Evolutionary conservation across 2,329 filamentous ascomycete genomes (phyloP).

Genomic region (Epichloe festucae): DNA sequence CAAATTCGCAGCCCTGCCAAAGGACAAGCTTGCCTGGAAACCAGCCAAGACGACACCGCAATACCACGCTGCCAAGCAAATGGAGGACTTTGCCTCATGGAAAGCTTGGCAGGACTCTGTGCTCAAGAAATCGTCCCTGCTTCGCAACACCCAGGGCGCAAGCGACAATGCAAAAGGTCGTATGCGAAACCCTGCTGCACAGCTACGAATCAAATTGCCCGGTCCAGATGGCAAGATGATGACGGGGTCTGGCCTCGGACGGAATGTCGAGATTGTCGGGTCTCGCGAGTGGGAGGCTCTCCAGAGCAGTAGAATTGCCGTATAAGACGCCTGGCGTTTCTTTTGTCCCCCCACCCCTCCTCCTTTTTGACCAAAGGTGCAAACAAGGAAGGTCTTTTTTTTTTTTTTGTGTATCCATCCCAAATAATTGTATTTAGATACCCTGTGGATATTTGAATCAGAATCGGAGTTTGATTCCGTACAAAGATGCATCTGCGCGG

Average conservation of each 20-base stretch:
- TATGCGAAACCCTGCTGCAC: conserved; percentile 28
- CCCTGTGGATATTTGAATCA: neutral
- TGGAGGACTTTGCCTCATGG: conserved; percentile 53
- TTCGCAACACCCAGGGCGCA: conserved; percentile 11
- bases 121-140: conserved; percentile 37
- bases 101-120: conserved; percentile 43
- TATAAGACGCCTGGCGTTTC: conserved; percentile 10
- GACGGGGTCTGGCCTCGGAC: conserved; percentile 17
- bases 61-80: conserved; percentile 52
- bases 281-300: conserved; percentile 43
- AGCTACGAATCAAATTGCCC: conserved; percentile 37
- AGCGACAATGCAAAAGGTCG: conserved; percentile 7
- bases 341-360: neutral
- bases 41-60: conserved; percentile 50
- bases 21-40: conserved; percentile 52
- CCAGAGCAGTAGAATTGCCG: conserved; percentile 28
- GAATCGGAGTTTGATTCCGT: neutral
- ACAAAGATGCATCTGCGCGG: neutral
- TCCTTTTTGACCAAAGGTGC: neutral
- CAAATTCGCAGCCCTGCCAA: conserved; percentile 42
- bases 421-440: conserved; percentile 1
- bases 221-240: conserved; percentile 31
- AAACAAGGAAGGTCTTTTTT: no score
- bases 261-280: conserved; percentile 36
- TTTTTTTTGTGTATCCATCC: neutral